Conservation (phyloP, 805 yeast species). For the Metschnikowia cubensis region DNA sequence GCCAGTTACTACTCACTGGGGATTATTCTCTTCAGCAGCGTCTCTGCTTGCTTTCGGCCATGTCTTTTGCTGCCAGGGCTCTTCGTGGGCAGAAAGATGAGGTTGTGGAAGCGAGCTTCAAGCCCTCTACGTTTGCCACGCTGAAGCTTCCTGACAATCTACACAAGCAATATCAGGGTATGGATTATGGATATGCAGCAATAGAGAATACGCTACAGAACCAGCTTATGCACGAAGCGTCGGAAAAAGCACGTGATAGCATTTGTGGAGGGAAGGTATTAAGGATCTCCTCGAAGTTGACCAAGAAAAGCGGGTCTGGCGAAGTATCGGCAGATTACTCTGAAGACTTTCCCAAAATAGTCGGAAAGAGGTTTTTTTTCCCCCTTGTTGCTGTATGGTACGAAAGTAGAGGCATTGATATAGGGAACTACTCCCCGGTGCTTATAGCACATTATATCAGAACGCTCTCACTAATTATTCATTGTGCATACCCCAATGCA, state of each 20-base stretch:
- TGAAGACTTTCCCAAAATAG: constrained; percentile 33
- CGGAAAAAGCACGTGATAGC: constrained; percentile 30
- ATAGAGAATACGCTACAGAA: constrained; percentile 26
- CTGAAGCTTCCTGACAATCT: constrained; percentile 43
- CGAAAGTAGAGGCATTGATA: constrained; percentile 42
- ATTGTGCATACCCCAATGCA: constrained; percentile 55
- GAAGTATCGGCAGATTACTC: constrained; percentile 19
- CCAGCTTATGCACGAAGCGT: constrained; percentile 28
- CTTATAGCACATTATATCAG: constrained; percentile 56
- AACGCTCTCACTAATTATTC: constrained; percentile 54
- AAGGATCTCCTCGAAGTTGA: constrained; percentile 38
- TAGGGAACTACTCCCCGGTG: constrained; percentile 53
- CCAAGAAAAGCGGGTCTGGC: constrained; percentile 9
- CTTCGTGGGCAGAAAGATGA: constrained; percentile 59
- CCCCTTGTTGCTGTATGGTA: constrained; percentile 54
- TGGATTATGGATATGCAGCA: constrained; percentile 16
- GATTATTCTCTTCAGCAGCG: constrained; percentile 83
- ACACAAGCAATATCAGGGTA: constrained; percentile 42
- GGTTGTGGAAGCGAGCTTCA: constrained; percentile 33
- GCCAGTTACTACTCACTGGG: constrained; percentile 53
- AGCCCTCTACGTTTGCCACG: constrained; percentile 30
- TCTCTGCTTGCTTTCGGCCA: constrained; percentile 59
- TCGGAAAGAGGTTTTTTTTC: constrained; percentile 45
- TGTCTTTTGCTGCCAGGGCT: constrained; percentile 72
- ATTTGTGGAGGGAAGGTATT: constrained; percentile 39